Evolutionary conservation across 352 stramenopile genomes (phyloP), one percentile per base, ranked within the genome.

Genomic region (Albugo laibachii): DNA sequence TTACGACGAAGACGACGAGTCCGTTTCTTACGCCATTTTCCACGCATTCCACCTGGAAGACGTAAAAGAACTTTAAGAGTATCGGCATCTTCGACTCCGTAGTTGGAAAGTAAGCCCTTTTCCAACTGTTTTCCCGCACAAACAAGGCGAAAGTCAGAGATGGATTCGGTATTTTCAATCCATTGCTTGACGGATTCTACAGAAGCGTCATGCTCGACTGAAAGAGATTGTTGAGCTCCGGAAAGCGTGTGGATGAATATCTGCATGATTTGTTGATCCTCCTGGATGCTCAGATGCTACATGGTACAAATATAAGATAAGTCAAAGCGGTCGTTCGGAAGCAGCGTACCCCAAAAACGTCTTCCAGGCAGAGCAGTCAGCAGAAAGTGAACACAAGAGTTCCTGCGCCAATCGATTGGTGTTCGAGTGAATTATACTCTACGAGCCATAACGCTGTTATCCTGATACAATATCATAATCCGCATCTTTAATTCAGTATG

Each of bases 21-120:
- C 56, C 92, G 88, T 92, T 98, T 98, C 85, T 98, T 98, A 56
- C 82, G 79, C 92, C 92, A 98, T 87, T 98, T 97, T 63, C 69
- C 73, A 66, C 89, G 87, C 89, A 97, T 97, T 58, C 89, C 92
- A 58, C 80, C 88, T 53, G 83, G 75, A 50, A 96, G 72, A 48
- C 81, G 77, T 56, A 97, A 72, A 44, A 93, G 60, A 65, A 96
- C 87, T 60, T 92, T 76, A 50, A 97, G 69, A 54, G 77, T 89
- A 58, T 94, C 86, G 36, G 92, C 91, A 46, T 96, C 86, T 50
- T 77, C 76, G 46, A 97, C 59, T 37, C 69, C 85, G 65, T 94
- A 95, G 63, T 88, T 83, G 55, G 83, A 69, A 52, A 97, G 80
- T 61, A 79, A 91, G 53, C 84, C 84, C 46, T 69, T 70, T 40